Conservation (phyloP, 371 early-diverging fungal species). For the Zancudomyces culisetae region DNA sequence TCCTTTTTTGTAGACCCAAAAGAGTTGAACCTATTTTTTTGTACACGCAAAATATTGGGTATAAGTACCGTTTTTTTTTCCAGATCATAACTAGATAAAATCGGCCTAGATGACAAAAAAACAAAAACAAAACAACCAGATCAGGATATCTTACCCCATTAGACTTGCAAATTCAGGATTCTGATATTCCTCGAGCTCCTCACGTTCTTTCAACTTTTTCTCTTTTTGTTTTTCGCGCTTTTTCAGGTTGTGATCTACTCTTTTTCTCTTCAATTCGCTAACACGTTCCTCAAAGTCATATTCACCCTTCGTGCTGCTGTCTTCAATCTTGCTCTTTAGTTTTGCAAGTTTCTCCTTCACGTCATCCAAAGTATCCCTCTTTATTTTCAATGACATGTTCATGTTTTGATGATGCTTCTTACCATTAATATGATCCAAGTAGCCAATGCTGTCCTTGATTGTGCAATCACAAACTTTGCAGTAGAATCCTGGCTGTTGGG, state of each 20-base stretch:
- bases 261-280: conserved; percentile 17
- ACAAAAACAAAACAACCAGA: too few species aligned
- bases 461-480: conserved; percentile 74
- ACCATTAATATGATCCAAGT: conserved; percentile 80
- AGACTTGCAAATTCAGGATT: background rate
- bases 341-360: conserved; percentile 25
- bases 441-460: conserved; percentile 67
- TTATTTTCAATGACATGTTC: conserved; percentile 60
- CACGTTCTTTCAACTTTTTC: background rate
- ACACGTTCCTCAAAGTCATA: conserved; percentile 25
- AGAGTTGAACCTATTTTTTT: too few species aligned
- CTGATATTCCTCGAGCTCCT: background rate
- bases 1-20: too few species aligned
- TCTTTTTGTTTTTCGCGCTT: conserved; percentile 8
- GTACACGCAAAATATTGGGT: too few species aligned
- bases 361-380: conserved; percentile 28
- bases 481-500: conserved; percentile 74
- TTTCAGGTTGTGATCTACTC: conserved; percentile 15
- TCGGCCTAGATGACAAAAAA: too few species aligned
- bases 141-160: background rate
- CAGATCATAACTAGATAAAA: too few species aligned
- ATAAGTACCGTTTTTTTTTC: too few species aligned
- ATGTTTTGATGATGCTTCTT: conserved; percentile 52
- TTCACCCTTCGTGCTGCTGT: conserved; percentile 2
- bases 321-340: conserved; percentile 19